Evolutionary conservation across 192 early-diverging fungal genomes (phyloP).

Genomic region (Podila epigama): DNA sequence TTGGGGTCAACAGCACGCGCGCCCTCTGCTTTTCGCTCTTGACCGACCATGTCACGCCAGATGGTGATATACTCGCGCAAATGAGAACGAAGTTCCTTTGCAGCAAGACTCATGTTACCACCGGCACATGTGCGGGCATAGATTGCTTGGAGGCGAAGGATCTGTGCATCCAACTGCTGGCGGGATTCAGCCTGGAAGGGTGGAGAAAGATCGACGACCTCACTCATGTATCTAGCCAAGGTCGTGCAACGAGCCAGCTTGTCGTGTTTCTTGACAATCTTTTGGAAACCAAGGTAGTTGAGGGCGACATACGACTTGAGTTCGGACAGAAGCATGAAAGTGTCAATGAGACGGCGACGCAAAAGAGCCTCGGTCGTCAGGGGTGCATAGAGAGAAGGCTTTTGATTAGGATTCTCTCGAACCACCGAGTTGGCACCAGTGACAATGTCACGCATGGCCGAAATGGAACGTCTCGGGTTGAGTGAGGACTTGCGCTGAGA

Average conservation of each 20-base stretch:
- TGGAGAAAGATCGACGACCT: constrained; percentile 60
- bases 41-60: constrained; percentile 81
- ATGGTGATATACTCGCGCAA: constrained; percentile 76
- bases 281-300: constrained; percentile 88
- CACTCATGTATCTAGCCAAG: constrained; percentile 47
- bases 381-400: constrained; percentile 37
- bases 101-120: constrained; percentile 59
- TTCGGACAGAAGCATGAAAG: constrained; percentile 72
- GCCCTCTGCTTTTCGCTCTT: constrained; percentile 61
- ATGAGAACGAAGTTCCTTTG: constrained; percentile 65
- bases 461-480: constrained; percentile 3
- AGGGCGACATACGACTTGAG: constrained; percentile 84
- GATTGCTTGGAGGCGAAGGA: constrained; percentile 61
- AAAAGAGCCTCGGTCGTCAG: constrained; percentile 41
- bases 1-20: constrained; percentile 46
- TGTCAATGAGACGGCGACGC: constrained; percentile 41
- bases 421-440: constrained; percentile 17
- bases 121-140: constrained; percentile 71
- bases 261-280: constrained; percentile 96
- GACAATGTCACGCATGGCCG: constrained; percentile 23
- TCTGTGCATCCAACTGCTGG: constrained; percentile 53
- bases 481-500: constrained; percentile 5
- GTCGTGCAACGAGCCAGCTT: constrained; percentile 75
- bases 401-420: constrained; percentile 35
- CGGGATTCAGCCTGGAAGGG: constrained; percentile 65